phyloP scores from a whole-genome alignment of 2,329 filamentous ascomycete species.

The Sclerotinia borealis region DNA sequence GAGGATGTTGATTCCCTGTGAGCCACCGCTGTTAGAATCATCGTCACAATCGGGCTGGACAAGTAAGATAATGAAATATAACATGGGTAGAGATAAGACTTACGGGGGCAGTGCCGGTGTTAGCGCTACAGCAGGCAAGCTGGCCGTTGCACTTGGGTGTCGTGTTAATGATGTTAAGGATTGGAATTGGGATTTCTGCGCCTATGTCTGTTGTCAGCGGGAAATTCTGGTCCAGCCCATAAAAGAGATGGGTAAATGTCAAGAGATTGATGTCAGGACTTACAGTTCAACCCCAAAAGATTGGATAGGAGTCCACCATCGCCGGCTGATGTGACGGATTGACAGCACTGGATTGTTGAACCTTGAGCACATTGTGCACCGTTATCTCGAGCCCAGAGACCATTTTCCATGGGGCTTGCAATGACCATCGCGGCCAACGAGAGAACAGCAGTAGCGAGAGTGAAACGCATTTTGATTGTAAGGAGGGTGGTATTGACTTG shows the following conservation, averaged over 20 bases:
- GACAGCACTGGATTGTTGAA: conserved; percentile 13
- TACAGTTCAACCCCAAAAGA: neutral
- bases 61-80: neutral
- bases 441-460: conserved; percentile 18
- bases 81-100: neutral
- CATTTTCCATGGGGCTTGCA: conserved; percentile 19
- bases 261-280: neutral
- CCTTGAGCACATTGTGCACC: conserved; percentile 4
- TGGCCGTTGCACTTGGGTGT: neutral
- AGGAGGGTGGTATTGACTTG: neutral
- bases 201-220: neutral
- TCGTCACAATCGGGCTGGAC: conserved; percentile 4
- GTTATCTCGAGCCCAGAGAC: neutral
- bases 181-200: neutral
- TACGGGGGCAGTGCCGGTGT: neutral
- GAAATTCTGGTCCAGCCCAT: neutral
- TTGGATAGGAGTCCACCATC: neutral
- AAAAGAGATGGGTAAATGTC: neutral
- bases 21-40: neutral
- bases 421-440: conserved; percentile 21
- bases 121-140: neutral
- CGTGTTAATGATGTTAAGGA: neutral
- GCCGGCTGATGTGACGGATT: neutral
- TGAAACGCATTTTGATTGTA: conserved; percentile 28
- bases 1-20: neutral